Conservation (phyloP, 352 stramenopile species). For the Peronospora farinosa region DNA sequence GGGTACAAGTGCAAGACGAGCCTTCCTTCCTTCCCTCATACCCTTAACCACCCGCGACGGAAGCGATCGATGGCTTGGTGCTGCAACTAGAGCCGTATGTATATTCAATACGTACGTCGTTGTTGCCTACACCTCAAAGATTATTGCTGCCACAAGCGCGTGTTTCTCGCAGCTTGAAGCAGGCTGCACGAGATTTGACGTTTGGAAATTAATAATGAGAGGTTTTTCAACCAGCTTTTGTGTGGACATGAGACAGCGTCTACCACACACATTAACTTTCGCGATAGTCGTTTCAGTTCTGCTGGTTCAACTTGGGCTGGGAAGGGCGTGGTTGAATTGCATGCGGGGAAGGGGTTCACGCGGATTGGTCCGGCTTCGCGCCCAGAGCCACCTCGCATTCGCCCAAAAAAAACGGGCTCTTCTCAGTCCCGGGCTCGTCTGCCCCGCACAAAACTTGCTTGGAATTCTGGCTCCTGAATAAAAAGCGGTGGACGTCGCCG, state of each 20-base stretch:
- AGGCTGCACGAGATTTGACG: slow-evolving; percentile 19
- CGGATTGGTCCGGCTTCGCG: slow-evolving; percentile 6
- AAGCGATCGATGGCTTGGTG: background rate
- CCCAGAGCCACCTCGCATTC: background rate
- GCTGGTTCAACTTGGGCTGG: slow-evolving; percentile 27
- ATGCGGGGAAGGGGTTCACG: slow-evolving; percentile 10
- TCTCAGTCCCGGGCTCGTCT: slow-evolving; percentile 7
- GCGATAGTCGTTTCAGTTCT: slow-evolving; percentile 18
- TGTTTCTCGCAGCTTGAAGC: slow-evolving; percentile 27
- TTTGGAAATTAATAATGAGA: slow-evolving; percentile 10
- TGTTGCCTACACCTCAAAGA: background rate
- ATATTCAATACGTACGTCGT: background rate
- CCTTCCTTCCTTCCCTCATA: too few species aligned
- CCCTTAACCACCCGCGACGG: too few species aligned
- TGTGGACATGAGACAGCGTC: background rate
- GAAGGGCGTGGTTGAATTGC: slow-evolving; percentile 26
- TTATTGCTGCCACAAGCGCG: slow-evolving; percentile 6
- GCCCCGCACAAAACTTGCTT: slow-evolving; percentile 1
- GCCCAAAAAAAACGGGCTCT: background rate
- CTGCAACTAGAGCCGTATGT: background rate
- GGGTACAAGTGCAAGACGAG: background rate
- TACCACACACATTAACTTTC: slow-evolving; percentile 15
- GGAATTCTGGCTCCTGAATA: slow-evolving; percentile 9
- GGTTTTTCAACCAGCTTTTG: background rate
- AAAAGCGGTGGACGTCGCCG: slow-evolving; percentile 14